These are phyloP conservation scores for Kwoniella bestiolae DNA, from an alignment of 768 basidiomycete species.

Conservation along the genomic window DNA sequence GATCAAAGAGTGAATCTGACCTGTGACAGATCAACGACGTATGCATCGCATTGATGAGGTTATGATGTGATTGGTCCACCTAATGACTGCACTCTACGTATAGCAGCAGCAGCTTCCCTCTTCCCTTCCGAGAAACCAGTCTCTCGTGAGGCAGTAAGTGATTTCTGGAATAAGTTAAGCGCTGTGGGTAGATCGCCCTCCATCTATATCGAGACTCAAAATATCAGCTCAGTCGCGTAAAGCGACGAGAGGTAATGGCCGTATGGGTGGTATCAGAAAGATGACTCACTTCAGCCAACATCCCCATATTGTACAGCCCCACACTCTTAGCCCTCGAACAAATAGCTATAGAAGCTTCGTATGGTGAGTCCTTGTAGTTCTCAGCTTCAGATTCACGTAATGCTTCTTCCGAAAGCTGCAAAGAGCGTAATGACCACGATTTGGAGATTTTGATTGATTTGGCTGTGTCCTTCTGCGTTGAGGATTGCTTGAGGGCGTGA, in stretches of 20 bases:
- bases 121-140: constrained; percentile 50
- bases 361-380: constrained; percentile 10
- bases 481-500: constrained; percentile 42
- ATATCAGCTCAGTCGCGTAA: background rate
- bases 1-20: too few species aligned
- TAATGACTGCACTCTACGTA: constrained; percentile 30
- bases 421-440: constrained; percentile 51
- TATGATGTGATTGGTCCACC: constrained; percentile 6
- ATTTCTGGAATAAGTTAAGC: constrained; percentile 38
- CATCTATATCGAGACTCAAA: constrained; percentile 37
- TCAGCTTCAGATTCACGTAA: constrained; percentile 21
- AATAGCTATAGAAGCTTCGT: constrained; percentile 23
- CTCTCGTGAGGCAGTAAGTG: constrained; percentile 32
- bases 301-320: constrained; percentile 51
- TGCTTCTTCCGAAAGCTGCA: constrained; percentile 45
- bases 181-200: constrained; percentile 41
- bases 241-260: background rate
- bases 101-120: constrained; percentile 49
- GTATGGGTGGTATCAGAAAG: background rate
- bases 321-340: constrained; percentile 49
- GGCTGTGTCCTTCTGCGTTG: background rate
- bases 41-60: too few species aligned
- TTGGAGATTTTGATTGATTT: constrained; percentile 46
- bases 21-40: too few species aligned
- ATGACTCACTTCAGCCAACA: constrained; percentile 52